Percentiles rank a stretch among this genome's conserved stretches.
Evolutionary conservation across 2,329 filamentous ascomycete genomes (phyloP).

Genomic region (Orbilia quercus): DNA sequence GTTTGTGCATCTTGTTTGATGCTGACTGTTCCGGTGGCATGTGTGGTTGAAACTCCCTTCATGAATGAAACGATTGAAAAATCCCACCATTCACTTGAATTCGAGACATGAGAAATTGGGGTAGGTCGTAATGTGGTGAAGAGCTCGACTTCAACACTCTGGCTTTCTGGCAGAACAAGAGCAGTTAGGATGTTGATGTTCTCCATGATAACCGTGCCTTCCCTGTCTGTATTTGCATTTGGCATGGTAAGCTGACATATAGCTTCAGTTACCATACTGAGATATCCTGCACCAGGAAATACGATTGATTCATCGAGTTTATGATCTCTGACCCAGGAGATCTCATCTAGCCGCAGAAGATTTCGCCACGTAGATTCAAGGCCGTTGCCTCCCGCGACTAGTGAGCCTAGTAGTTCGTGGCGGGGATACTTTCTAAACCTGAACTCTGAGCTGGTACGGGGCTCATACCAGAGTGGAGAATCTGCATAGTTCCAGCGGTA

Average conservation of each 20-base stretch:
- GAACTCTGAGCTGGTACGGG: constrained; percentile 25
- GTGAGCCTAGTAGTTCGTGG: constrained; percentile 34
- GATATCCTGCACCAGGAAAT: constrained; percentile 65
- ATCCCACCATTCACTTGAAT: constrained; percentile 26
- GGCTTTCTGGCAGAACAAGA: constrained; percentile 60
- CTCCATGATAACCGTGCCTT: constrained; percentile 58
- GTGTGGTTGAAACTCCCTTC: constrained; percentile 25
- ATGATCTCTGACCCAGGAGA: constrained; percentile 67
- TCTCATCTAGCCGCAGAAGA: constrained; percentile 62
- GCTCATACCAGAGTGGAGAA: constrained; percentile 26
- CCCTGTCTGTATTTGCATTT: background rate
- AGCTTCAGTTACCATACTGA: constrained; percentile 65
- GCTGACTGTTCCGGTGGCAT: constrained; percentile 9
- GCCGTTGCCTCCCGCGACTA: constrained; percentile 17
- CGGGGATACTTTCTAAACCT: constrained; percentile 34
- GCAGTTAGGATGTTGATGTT: constrained; percentile 61
- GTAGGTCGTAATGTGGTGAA: constrained; percentile 32
- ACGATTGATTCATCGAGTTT: constrained; percentile 63
- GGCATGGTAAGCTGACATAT: constrained; percentile 1
- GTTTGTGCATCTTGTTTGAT: no score
- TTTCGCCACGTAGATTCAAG: constrained; percentile 64
- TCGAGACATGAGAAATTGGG: constrained; percentile 5
- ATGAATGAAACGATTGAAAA: constrained; percentile 34
- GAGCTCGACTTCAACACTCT: background rate
- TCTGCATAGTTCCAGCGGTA: constrained; percentile 34